Conservation (phyloP, 257 asterid genomes). For the Solanum habrochaites region DNA sequence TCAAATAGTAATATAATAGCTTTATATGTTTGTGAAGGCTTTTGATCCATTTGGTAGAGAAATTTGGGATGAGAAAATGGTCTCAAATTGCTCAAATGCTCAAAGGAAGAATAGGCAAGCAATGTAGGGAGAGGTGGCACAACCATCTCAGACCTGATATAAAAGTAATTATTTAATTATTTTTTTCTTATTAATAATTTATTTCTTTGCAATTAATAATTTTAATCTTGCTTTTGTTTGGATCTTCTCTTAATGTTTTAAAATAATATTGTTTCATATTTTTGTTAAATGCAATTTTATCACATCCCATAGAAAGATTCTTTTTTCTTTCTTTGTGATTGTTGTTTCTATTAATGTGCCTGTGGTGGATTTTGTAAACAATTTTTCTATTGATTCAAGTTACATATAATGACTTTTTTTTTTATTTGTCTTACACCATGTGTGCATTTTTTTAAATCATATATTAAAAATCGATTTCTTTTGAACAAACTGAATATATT, state of each 20-base stretch:
- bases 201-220: not conserved
- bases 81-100: constrained; percentile 63
- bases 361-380: not conserved
- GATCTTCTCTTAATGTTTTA: not conserved
- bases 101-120: constrained; percentile 84
- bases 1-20: not conserved
- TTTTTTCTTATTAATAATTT: not conserved
- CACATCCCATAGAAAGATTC: not conserved
- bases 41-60: constrained; percentile 59
- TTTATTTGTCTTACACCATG: not conserved
- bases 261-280: not conserved
- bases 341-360: not conserved
- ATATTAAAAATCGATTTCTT: fast-evolving
- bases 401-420: not conserved
- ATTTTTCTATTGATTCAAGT: not conserved
- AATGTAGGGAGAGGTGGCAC: constrained; percentile 95
- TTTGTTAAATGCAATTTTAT: not conserved
- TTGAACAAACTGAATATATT: not conserved
- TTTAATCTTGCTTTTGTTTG: not conserved
- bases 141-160: constrained; percentile 86
- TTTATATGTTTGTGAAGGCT: constrained; percentile 18
- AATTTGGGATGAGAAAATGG: constrained; percentile 75
- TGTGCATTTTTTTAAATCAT: not conserved
- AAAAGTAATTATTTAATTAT: constrained; percentile 33
- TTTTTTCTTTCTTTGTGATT: not conserved